These are phyloP conservation scores for Colletotrichum incanum DNA, from an alignment of 2,329 filamentous ascomycete species.

Conservation along the genomic window DNA sequence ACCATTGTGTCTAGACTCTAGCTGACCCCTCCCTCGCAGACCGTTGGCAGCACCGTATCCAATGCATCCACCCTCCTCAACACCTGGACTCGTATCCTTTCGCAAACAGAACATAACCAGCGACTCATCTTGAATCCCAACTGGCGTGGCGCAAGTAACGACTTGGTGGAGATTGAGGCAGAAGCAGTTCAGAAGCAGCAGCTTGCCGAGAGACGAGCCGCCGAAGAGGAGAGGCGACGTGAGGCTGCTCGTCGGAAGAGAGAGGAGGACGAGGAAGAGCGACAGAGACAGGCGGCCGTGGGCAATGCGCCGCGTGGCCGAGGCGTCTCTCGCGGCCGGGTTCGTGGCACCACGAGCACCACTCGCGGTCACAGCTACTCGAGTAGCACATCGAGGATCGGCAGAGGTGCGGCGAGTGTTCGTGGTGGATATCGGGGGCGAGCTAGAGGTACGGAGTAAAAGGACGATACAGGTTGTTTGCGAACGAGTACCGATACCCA, in stretches of 20 bases:
- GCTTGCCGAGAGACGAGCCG: conserved; percentile 81
- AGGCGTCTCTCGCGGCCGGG: conserved; percentile 34
- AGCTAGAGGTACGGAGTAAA: conserved; percentile 35
- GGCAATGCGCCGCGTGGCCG: conserved; percentile 41
- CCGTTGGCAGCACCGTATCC: conserved; percentile 86
- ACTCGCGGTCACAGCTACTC: conserved; percentile 42
- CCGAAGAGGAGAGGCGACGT: conserved; percentile 83
- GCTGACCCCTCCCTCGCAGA: conserved; percentile 63
- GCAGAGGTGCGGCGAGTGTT: conserved; percentile 40
- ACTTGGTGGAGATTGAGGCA: conserved; percentile 88
- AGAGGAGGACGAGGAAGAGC: conserved; percentile 71
- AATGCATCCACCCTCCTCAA: conserved; percentile 92
- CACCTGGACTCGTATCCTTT: conserved; percentile 96
- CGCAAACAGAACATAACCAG: conserved; percentile 98
- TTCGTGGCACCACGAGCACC: conserved; percentile 28
- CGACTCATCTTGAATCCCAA: conserved; percentile 88
- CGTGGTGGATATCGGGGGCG: conserved; percentile 43
- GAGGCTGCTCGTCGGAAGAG: conserved; percentile 78
- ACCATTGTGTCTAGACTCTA: not conserved
- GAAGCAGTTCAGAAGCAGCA: conserved; percentile 82
- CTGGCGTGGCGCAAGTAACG: conserved; percentile 91
- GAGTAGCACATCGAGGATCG: conserved; percentile 43
- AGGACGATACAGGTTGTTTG: conserved; percentile 32
- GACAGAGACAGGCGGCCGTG: conserved; percentile 57
- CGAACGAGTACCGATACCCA: conserved; percentile 41